These are phyloP conservation scores for Gossypium schwendimanii DNA, from an alignment of 441 rosid species.

Conservation along the genomic window DNA sequence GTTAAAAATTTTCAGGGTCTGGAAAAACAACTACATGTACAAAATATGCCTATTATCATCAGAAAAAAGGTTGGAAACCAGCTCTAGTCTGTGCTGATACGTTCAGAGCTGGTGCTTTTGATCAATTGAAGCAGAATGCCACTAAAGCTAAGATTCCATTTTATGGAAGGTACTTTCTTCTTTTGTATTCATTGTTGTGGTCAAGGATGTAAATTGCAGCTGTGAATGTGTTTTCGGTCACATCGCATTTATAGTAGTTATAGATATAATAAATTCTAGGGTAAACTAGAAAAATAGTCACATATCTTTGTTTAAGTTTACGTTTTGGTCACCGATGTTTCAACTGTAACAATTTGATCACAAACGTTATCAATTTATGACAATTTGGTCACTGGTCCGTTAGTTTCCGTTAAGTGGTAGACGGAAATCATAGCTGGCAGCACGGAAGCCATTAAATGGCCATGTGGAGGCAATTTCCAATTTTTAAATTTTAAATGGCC, in stretches of 20 bases:
- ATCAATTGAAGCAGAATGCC: constrained; percentile 96
- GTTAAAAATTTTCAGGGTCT: constrained; percentile 50
- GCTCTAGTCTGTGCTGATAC: constrained; percentile 98
- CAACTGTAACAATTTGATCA: too few species aligned
- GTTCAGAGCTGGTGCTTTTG: constrained; percentile 96
- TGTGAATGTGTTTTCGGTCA: background rate
- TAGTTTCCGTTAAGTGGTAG: too few species aligned
- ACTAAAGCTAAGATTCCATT: constrained; percentile 94
- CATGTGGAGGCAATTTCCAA: too few species aligned
- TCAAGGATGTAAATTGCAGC: background rate
- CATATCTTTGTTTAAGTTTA: too few species aligned
- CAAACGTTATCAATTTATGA: too few species aligned
- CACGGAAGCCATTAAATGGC: too few species aligned
- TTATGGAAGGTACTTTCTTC: constrained; percentile 68
- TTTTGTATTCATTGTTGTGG: background rate
- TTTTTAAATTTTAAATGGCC: too few species aligned
- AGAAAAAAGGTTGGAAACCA: constrained; percentile 92
- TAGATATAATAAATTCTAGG: background rate
- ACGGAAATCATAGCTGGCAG: too few species aligned
- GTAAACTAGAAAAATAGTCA: too few species aligned
- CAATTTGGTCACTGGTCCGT: too few species aligned
- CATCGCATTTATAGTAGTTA: background rate
- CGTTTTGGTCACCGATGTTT: too few species aligned
- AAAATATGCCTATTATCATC: constrained; percentile 91
- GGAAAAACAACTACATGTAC: constrained; percentile 95